phyloP scores from a whole-genome alignment of 2,329 filamentous ascomycete species.

The Emydomyces testavorans region DNA sequence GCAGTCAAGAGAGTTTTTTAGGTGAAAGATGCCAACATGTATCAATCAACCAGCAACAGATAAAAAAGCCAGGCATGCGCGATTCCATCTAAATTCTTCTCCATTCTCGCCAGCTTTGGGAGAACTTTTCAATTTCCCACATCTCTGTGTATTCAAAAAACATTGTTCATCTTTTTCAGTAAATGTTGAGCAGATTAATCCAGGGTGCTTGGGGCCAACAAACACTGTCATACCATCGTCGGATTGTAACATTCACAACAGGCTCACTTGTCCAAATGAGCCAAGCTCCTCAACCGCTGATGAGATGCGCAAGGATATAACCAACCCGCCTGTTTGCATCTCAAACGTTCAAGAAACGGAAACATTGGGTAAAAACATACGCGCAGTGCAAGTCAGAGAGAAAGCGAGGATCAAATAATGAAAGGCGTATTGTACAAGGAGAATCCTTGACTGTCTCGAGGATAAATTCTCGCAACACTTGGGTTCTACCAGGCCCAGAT shows the following conservation, averaged over 20 bases:
- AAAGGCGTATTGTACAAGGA: constrained; percentile 9
- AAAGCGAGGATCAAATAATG: background rate
- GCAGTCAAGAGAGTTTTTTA: background rate
- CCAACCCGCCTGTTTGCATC: constrained; percentile 5
- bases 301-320: background rate
- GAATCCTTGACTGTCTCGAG: constrained; percentile 5
- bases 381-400: background rate
- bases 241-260: constrained; percentile 2
- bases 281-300: background rate
- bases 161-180: no score
- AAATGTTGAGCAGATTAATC: no score
- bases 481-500: constrained; percentile 64
- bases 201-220: no score
- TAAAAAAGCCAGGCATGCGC: background rate
- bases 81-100: background rate
- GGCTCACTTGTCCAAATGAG: background rate
- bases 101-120: background rate
- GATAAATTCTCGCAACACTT: background rate
- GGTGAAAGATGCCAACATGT: background rate
- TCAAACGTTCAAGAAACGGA: constrained; percentile 2
- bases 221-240: constrained; percentile 2
- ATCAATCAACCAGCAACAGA: background rate
- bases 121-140: background rate
- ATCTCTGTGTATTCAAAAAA: background rate
- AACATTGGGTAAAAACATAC: background rate